Conservation (phyloP, 1,139 yeast genomes). For the Candida sojae region DNA sequence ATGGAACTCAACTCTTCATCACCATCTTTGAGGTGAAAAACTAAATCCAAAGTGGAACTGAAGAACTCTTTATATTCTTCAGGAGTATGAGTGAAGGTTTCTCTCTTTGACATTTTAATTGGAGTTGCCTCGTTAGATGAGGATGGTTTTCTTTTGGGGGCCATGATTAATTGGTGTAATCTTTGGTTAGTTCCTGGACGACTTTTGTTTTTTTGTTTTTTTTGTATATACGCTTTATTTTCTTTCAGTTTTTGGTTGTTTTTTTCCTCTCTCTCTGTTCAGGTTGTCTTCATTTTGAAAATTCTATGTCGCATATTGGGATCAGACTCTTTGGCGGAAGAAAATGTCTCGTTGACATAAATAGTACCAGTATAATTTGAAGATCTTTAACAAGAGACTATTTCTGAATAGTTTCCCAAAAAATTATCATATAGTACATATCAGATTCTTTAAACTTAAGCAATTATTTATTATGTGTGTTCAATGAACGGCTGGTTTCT, state of each 20-base stretch:
- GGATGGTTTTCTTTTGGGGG: conserved; percentile 26
- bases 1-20: conserved; percentile 47
- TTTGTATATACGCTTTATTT: neutral
- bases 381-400: too few relatives aligned
- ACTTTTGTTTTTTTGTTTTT: conserved; percentile 6
- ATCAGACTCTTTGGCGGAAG: too few relatives aligned
- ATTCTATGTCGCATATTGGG: too few relatives aligned
- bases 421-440: too few relatives aligned
- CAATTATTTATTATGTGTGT: too few relatives aligned
- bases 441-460: too few relatives aligned
- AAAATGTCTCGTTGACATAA: too few relatives aligned
- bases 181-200: neutral
- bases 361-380: too few relatives aligned
- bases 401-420: too few relatives aligned
- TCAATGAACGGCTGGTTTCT: too few relatives aligned
- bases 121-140: conserved; percentile 2
- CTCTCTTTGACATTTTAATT: conserved; percentile 18
- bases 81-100: conserved; percentile 14
- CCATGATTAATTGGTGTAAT: conserved; percentile 18
- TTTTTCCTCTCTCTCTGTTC: too few relatives aligned
- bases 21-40: conserved; percentile 28
- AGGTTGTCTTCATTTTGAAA: too few relatives aligned
- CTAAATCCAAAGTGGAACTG: conserved; percentile 24
- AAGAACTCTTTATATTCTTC: conserved; percentile 30
- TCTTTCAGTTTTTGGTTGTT: neutral